phyloP scores from a whole-genome alignment of 768 basidiomycete species.

The Kondoa subrosea region DNA sequence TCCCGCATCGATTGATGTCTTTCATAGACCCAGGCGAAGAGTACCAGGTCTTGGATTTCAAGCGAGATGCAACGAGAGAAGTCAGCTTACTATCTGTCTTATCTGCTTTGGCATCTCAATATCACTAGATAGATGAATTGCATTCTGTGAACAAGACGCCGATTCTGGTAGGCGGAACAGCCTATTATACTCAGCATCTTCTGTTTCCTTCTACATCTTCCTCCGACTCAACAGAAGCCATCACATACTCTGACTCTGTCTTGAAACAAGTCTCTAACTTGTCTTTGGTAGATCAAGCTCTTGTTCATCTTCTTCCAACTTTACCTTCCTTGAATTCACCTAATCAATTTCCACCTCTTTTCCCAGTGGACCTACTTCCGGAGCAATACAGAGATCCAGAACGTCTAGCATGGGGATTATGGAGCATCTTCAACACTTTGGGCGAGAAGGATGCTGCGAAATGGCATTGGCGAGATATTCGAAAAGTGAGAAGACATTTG shows the following conservation, averaged over 20 bases:
- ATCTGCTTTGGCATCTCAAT: neutral
- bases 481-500: slow-evolving; percentile 70
- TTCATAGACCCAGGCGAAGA: slow-evolving; percentile 74
- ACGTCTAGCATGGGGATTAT: slow-evolving; percentile 32
- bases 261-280: slow-evolving; percentile 19
- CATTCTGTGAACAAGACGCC: slow-evolving; percentile 51
- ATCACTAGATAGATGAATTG: slow-evolving; percentile 53
- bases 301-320: slow-evolving; percentile 23
- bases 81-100: slow-evolving; percentile 39
- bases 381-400: slow-evolving; percentile 11
- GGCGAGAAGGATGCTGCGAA: slow-evolving; percentile 58
- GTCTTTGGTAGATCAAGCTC: slow-evolving; percentile 19
- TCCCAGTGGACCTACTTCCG: slow-evolving; percentile 22
- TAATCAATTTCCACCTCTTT: slow-evolving; percentile 16
- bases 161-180: slow-evolving; percentile 84
- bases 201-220: slow-evolving; percentile 65
- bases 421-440: slow-evolving; percentile 48
- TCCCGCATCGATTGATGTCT: slow-evolving; percentile 78
- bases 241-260: neutral
- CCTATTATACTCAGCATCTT: slow-evolving; percentile 94
- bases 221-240: slow-evolving; percentile 12
- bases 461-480: slow-evolving; percentile 92
- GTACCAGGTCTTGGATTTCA: slow-evolving; percentile 74
- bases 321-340: slow-evolving; percentile 24
- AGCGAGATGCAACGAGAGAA: slow-evolving; percentile 55